phyloP scores from a whole-genome alignment of 1,284 basidiomycete species.

The Pseudozyma hubeiensis region DNA sequence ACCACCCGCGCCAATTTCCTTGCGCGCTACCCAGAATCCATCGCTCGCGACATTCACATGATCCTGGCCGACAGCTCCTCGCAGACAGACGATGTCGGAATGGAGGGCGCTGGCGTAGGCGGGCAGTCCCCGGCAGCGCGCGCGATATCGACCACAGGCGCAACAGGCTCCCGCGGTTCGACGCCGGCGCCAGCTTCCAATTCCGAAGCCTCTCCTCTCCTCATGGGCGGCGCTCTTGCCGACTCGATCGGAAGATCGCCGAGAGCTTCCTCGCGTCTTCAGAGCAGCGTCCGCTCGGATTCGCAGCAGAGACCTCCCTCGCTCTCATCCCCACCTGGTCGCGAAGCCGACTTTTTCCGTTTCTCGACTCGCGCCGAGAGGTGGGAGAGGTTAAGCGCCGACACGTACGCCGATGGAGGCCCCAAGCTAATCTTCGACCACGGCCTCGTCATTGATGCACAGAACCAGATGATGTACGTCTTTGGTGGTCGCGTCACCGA shows the following conservation, averaged over 20 bases:
- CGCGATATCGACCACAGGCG: neutral
- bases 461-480: slow-evolving; percentile 79
- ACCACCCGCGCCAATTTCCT: slow-evolving; percentile 39
- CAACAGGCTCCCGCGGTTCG: slow-evolving; percentile 10
- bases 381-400: slow-evolving; percentile 66
- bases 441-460: slow-evolving; percentile 81
- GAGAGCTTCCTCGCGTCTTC: slow-evolving; percentile 21
- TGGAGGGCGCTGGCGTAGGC: slow-evolving; percentile 28
- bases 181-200: slow-evolving; percentile 27
- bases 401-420: slow-evolving; percentile 72
- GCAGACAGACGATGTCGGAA: slow-evolving; percentile 31
- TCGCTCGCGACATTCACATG: slow-evolving; percentile 45
- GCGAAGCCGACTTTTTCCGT: slow-evolving; percentile 66
- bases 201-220: slow-evolving; percentile 35
- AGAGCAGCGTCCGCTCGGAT: slow-evolving; percentile 17
- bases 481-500: slow-evolving; percentile 82
- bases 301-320: slow-evolving; percentile 30
- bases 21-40: slow-evolving; percentile 39
- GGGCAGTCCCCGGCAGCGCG: slow-evolving; percentile 13
- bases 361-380: slow-evolving; percentile 65
- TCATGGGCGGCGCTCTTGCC: slow-evolving; percentile 11
- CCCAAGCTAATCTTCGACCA: slow-evolving; percentile 83
- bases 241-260: slow-evolving; percentile 26
- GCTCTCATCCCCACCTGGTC: slow-evolving; percentile 32
- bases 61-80: slow-evolving; percentile 21